These are phyloP conservation scores for Eucalyptus pauciflora DNA, from an alignment of 345 rosid genomes.

Conservation along the genomic window DNA sequence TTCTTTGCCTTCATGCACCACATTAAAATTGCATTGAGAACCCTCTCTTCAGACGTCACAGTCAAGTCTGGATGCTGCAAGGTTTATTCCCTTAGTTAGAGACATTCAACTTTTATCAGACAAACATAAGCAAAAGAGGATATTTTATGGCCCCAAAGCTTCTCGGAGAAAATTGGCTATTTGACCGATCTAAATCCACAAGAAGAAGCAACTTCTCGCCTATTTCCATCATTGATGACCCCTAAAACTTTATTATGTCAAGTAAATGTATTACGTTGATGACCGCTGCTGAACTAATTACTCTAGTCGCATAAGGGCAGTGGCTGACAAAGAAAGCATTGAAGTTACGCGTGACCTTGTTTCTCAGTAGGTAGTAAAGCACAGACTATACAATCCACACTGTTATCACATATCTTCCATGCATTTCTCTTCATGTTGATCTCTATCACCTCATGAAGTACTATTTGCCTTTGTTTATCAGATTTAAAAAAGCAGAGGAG, in stretches of 20 bases:
- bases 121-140: background rate
- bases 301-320: background rate
- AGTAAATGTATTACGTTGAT: background rate
- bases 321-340: background rate
- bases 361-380: background rate
- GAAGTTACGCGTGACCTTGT: background rate
- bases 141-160: background rate
- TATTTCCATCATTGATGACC: background rate
- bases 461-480: background rate
- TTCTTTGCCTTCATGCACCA: constrained; percentile 77
- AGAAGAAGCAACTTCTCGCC: background rate
- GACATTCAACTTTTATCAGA: background rate
- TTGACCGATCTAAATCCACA: background rate
- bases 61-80: constrained; percentile 90
- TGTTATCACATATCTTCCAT: background rate
- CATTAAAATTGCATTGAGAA: constrained; percentile 81
- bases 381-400: background rate
- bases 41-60: constrained; percentile 87
- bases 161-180: background rate
- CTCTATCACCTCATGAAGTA: background rate
- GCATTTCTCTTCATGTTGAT: background rate
- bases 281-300: background rate
- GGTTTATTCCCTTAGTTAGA: constrained; percentile 7
- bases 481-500: background rate
- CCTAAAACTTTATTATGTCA: background rate